Evolutionary conservation across 108 stramenopile species (phyloP).

Genomic region (Stephanodiscus triporus): DNA sequence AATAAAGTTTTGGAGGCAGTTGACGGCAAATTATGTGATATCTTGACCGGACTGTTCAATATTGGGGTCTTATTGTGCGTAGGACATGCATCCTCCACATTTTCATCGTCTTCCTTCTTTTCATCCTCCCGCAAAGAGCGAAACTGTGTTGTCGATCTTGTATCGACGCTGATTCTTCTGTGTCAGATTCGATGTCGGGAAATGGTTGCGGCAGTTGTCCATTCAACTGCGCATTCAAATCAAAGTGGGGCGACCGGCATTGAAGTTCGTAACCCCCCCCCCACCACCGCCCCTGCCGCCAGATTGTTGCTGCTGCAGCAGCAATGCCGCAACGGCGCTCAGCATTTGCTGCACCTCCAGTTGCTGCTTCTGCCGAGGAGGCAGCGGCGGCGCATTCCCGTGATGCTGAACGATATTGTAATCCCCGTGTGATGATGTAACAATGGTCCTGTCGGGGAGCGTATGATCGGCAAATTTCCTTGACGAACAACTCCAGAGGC

Average conservation of each 20-base stretch:
- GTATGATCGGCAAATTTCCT: constrained; percentile 21
- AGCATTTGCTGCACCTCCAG: constrained; percentile 20
- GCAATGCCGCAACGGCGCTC: constrained; percentile 38
- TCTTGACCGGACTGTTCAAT: not conserved
- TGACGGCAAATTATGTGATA: too few relatives aligned
- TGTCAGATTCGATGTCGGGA: not conserved
- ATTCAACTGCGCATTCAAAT: not conserved
- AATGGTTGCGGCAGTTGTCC: not conserved
- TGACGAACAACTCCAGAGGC: too few relatives aligned
- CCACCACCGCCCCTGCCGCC: not conserved
- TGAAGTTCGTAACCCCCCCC: not conserved
- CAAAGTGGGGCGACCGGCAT: not conserved
- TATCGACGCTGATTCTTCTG: not conserved
- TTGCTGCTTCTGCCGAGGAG: not conserved
- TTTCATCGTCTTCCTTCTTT: not conserved
- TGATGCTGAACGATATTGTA: constrained; percentile 1
- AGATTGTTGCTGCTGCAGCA: constrained; percentile 21
- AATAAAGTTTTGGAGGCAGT: too few relatives aligned
- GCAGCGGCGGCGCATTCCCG: not conserved
- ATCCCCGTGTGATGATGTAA: constrained; percentile 14
- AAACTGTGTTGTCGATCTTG: not conserved
- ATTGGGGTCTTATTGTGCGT: not conserved
- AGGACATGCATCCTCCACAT: not conserved
- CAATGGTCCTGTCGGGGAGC: too few relatives aligned
- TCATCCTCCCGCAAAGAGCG: not conserved